A percentile compares a stretch with the other conserved stretches of the same genome.
Evolutionary conservation across 306 rosid species (phyloP).

Genomic region (Prunus armeniaca): DNA sequence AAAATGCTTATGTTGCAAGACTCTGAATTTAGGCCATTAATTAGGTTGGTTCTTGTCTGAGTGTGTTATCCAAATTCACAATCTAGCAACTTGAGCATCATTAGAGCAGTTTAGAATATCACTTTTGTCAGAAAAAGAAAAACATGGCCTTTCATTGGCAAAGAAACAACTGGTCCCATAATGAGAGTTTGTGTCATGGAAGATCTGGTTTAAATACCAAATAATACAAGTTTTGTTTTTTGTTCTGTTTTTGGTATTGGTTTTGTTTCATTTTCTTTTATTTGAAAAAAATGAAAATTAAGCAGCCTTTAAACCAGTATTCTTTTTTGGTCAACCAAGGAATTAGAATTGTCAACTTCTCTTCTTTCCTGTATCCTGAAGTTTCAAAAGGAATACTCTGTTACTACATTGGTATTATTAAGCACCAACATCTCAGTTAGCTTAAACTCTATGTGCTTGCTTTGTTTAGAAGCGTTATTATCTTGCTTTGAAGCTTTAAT

Average conservation of each 20-base stretch:
- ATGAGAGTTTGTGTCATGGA: neutral
- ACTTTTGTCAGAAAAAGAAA: no score
- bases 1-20: no score
- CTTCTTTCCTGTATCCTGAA: neutral
- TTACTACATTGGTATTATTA: neutral
- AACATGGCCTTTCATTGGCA: neutral
- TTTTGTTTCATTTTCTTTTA: no score
- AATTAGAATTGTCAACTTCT: neutral
- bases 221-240: neutral
- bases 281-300: neutral
- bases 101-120: no score
- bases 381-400: neutral
- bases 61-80: no score
- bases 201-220: no score
- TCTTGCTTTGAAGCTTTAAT: conserved; percentile 12
- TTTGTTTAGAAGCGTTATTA: neutral
- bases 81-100: no score
- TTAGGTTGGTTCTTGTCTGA: no score
- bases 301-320: neutral
- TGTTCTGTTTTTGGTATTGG: neutral
- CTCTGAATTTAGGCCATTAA: no score
- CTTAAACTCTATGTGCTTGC: neutral
- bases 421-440: neutral
- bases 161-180: neutral
- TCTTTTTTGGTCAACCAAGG: neutral